These are phyloP conservation scores for Botryotinia narcissicola DNA, from an alignment of 2,329 filamentous ascomycete genomes.

Conservation along the genomic window DNA sequence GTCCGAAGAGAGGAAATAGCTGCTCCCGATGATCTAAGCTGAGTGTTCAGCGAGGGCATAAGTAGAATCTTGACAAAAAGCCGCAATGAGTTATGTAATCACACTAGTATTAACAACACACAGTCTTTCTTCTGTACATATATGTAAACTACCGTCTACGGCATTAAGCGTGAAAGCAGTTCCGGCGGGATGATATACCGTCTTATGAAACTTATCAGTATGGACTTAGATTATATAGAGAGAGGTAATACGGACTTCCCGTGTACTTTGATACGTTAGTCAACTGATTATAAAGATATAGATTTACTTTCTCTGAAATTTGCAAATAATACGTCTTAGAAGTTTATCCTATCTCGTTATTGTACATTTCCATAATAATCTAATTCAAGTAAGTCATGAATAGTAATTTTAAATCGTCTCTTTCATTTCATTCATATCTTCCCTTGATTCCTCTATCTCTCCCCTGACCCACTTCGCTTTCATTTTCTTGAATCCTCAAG, in stretches of 20 bases:
- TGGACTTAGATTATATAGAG: too few species aligned
- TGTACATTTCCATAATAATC: accelerated
- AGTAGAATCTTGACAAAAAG: neutral
- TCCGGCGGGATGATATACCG: neutral
- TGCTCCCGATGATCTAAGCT: neutral
- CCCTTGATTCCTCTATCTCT: neutral
- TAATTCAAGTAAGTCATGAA: neutral
- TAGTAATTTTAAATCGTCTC: neutral
- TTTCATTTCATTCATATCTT: neutral
- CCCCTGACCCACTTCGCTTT: too few species aligned
- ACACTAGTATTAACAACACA: conserved; percentile 9
- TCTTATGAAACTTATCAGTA: too few species aligned
- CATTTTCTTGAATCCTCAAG: neutral
- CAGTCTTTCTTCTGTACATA: neutral
- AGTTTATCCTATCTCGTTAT: neutral
- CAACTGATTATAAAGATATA: neutral
- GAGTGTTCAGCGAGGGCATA: conserved; percentile 8
- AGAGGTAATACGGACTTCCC: neutral
- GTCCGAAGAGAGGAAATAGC: too few species aligned
- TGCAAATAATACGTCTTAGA: neutral
- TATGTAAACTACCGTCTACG: neutral
- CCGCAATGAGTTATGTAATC: neutral
- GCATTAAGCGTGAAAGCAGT: conserved; percentile 1
- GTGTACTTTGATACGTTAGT: neutral
- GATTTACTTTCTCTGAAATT: neutral